Conservation (phyloP, 1,139 yeast species). For the Suhomyces choctaworum region DNA sequence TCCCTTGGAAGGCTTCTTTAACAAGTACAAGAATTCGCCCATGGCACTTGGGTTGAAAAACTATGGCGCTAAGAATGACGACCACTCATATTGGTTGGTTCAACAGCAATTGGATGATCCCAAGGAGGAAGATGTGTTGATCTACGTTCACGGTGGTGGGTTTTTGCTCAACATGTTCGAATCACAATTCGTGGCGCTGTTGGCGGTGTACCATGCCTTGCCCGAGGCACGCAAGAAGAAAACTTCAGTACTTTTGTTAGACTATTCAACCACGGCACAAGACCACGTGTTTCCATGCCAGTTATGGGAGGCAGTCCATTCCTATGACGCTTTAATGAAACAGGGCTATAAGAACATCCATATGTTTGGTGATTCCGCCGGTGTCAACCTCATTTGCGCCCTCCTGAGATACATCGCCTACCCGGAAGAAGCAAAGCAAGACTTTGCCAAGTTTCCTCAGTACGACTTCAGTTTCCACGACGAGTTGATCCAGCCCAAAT, state of each 20-base stretch:
- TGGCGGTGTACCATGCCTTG: constrained; percentile 27
- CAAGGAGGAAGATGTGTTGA: constrained; percentile 12
- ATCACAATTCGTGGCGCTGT: constrained; percentile 27
- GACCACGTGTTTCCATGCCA: constrained; percentile 40
- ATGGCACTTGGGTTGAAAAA: constrained; percentile 15
- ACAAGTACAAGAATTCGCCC: constrained; percentile 12
- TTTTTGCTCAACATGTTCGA: constrained; percentile 33
- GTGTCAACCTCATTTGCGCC: constrained; percentile 41
- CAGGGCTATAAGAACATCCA: constrained; percentile 34
- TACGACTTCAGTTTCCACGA: constrained; percentile 22
- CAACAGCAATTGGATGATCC: constrained; percentile 12
- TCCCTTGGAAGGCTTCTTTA: constrained; percentile 14
- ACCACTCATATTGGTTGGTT: constrained; percentile 18
- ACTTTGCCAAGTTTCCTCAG: constrained; percentile 21
- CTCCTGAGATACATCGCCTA: constrained; percentile 36
- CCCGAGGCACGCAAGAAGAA: constrained; percentile 20
- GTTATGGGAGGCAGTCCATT: constrained; percentile 33
- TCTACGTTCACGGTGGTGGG: constrained; percentile 47
- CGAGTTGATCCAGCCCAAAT: constrained; percentile 29
- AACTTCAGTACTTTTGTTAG: constrained; percentile 35
- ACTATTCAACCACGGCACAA: constrained; percentile 39
- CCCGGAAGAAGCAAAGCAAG: constrained; percentile 29
- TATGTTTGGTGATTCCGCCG: constrained; percentile 50
- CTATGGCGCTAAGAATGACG: constrained; percentile 17
- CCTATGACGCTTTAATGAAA: constrained; percentile 28